Conservation (phyloP, 208 protist species). For the Leishmania major region DNA sequence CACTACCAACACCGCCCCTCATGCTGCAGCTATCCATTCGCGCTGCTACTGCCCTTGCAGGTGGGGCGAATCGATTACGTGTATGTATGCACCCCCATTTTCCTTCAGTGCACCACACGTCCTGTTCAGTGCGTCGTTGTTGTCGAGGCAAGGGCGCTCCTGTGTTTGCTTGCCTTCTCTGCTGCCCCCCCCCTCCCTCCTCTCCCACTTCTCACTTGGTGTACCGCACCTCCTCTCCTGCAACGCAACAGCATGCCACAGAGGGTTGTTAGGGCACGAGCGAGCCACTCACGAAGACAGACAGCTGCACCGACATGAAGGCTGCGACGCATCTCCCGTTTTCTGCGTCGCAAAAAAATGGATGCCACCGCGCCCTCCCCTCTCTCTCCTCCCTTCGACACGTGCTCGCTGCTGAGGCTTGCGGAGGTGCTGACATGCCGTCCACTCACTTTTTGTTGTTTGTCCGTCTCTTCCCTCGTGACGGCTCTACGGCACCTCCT, state of each 20-base stretch:
- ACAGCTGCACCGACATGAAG: background rate
- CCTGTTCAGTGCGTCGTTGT: background rate
- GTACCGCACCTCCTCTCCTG: background rate
- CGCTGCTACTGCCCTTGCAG: background rate
- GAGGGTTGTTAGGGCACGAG: background rate
- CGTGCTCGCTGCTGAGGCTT: no score
- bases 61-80: background rate
- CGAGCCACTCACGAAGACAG: background rate
- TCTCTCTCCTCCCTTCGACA: background rate
- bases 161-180: background rate
- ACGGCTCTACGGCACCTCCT: background rate
- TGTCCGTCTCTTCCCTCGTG: background rate
- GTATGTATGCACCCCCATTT: background rate
- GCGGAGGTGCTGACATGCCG: no score
- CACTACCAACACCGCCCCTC: background rate
- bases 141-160: background rate
- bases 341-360: background rate
- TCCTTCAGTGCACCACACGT: background rate
- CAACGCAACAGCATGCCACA: background rate
- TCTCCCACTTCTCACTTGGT: background rate
- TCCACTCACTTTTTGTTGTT: background rate
- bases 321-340: background rate
- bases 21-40: background rate
- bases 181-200: background rate
- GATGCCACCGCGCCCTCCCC: background rate